Base-by-base conservation (phyloP, 2,329 filamentous ascomycete genomes). In the Cladophialophora yegresii region DNA sequence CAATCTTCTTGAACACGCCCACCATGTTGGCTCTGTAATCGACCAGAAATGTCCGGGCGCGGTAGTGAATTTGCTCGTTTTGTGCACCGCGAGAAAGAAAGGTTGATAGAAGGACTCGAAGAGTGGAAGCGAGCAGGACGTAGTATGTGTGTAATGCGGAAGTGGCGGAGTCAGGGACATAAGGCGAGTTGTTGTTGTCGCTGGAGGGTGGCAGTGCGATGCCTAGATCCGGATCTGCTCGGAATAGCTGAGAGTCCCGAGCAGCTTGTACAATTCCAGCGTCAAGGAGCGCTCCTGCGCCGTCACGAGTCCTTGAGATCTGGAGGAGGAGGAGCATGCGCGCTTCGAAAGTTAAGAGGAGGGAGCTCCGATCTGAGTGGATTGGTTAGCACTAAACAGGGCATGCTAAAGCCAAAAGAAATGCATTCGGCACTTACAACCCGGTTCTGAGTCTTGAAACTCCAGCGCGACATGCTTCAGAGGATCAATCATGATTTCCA, bases 141-240 rank as follows among this genome's bases (percentile, higher is more conserved):
- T 96, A 98, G 78, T 96, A 96, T 73, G 88, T 89, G 68, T 87
- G 85, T 22, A 96, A 83, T 3, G 91, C 89, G 61, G 87, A 83
- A 61, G 88, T 84, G 70, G 91, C 56, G 7, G 54, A 47, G 16
- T 60, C 54, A 20, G 60, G 50, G 20, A 51, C 50, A 28, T 58
- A 36, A n/a, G n/a, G 45, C 4, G 47, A 54, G 23, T 49, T 30
- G 23, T 51, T 40, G 5, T 36, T 20, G 9, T 45, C 20, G n/a
- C 60, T 54, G 32, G 58, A 33, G 57, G 65, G 53, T 33, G 61
- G 55, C 20, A 65, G 45, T 28, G 51, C 84, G 63, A 93, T 87
- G 65, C 96, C 92, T 61, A 99, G 87, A 76, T 99, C 95, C 0
- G 95, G 95, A 75, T 99, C 95, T 12, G 90, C 90, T 8, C 87